phyloP scores from a whole-genome alignment of 2,329 filamentous ascomycete species.

The Aureobasidium sp. region DNA sequence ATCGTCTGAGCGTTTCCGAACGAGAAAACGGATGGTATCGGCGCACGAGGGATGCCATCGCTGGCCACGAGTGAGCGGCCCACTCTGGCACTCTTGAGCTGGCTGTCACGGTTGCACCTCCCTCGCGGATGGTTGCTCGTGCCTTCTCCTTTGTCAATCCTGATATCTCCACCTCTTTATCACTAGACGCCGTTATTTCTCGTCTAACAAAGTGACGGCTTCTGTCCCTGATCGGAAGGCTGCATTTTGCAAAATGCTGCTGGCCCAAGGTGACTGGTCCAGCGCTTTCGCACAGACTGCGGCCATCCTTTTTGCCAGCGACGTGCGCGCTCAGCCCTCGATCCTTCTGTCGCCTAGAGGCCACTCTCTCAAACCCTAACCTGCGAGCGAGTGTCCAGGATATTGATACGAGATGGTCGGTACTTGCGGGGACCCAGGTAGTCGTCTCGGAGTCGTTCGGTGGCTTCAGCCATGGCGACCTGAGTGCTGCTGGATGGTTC shows the following conservation, averaged over 20 bases:
- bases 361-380: not conserved
- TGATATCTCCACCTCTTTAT: constrained; percentile 6
- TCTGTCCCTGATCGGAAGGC: not conserved
- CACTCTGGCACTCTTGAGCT: not conserved
- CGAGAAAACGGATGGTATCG: constrained; percentile 5
- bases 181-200: constrained; percentile 9
- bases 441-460: not conserved
- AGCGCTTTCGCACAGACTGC: constrained; percentile 10
- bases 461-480: constrained; percentile 6
- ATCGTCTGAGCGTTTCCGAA: not conserved
- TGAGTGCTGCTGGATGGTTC: not conserved
- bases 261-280: constrained; percentile 3
- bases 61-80: constrained; percentile 2
- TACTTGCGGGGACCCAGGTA: not conserved
- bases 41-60: constrained; percentile 1
- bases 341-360: not conserved
- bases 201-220: not conserved
- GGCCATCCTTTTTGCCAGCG: constrained; percentile 8
- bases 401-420: not conserved
- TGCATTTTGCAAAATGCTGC: not conserved
- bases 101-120: not conserved
- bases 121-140: not conserved
- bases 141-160: constrained; percentile 9
- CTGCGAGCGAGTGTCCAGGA: not conserved
- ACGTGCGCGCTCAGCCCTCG: not conserved